Evolutionary conservation across 805 yeast species (phyloP).

Genomic region (Monosporozyma yasuniensis): DNA sequence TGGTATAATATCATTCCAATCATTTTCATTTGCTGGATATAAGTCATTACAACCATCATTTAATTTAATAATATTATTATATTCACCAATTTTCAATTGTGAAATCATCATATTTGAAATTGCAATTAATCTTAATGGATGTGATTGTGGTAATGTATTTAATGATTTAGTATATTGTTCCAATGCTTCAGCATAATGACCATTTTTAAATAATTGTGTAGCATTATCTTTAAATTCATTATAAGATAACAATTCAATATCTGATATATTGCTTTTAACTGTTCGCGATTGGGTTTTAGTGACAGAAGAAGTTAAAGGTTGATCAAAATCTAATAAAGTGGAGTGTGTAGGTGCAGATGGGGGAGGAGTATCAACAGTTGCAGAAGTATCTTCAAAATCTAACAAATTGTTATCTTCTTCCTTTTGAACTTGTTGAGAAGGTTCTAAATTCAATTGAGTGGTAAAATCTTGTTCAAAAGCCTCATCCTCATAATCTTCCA

Average conservation of each 20-base stretch:
- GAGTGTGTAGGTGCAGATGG: not conserved
- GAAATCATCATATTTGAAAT: slow-evolving; percentile 70
- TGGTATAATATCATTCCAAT: slow-evolving; percentile 40
- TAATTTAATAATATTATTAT: slow-evolving; percentile 31
- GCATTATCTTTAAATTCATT: slow-evolving; percentile 48
- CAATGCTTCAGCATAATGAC: slow-evolving; percentile 68
- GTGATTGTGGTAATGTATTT: slow-evolving; percentile 51
- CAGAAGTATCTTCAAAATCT: not conserved
- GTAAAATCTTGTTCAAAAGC: not conserved
- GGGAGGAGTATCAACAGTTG: not conserved
- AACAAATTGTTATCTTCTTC: not conserved
- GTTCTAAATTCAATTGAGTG: not conserved
- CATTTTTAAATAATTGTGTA: slow-evolving; percentile 57
- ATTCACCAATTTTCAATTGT: slow-evolving; percentile 59
- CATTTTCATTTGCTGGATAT: slow-evolving; percentile 28
- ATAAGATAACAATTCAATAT: slow-evolving; percentile 31
- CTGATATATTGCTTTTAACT: slow-evolving; percentile 13
- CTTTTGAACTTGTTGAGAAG: not conserved
- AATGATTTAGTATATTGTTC: slow-evolving; percentile 49
- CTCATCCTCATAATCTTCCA: not conserved
- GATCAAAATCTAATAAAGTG: slow-evolving; percentile 1
- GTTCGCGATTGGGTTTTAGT: not conserved
- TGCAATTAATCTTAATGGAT: slow-evolving; percentile 57
- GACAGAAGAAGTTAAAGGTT: not conserved
- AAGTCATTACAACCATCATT: slow-evolving; percentile 26